Base-by-base conservation (phyloP, 352 stramenopile genomes). In the Globisporangium canariense region DNA sequence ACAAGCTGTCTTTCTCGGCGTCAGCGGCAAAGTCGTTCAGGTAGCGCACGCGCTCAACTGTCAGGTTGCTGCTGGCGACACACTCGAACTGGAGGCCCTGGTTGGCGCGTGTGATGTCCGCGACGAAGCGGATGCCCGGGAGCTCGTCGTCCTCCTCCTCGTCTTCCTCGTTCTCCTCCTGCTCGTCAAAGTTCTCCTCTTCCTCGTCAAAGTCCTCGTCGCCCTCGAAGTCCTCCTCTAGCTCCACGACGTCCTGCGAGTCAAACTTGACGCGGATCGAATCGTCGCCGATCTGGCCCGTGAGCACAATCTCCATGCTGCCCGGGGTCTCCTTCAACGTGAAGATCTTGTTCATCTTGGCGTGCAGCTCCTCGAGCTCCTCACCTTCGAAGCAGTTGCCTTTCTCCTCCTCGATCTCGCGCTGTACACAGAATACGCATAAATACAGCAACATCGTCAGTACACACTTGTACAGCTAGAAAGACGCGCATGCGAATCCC, bases 351-450 rank as follows among this genome's bases (percentile, higher is more conserved):
- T 81, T 74, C 58, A 94, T 75, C 69, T 89, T 83, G 38, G 74
- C 66, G 34, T 85, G 86, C 53, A 94, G 75, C 53, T 79, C 64
- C 65, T 90, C 81, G 53, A 94, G 75, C 64, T 90, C 81, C 25
- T 86, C 70, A 47, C 78, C 77, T 43, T 91, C 83, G 58, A 91
- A 89, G 74, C 78, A 90, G 75, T 94, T 94, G 68, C 76, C 83
- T 75, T 93, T 94, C 68, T 93, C 83, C 62, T 94, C 83, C 25
- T 79, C 69, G 30, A 93, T 73, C 72, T 94, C 86, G 25, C 86
- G 86, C 81, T 90, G 52, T 36, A 45, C 1, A 38, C 45, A 45
- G 41, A 58, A 46, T 50, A 41, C 13, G 52, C 28, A 14, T 53
- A 28, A 28, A 28, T 28, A 28, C 25, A 51, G 18, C 22, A 18